phyloP scores from a whole-genome alignment of 306 rosid species.

The Astragalus membranaceus region DNA sequence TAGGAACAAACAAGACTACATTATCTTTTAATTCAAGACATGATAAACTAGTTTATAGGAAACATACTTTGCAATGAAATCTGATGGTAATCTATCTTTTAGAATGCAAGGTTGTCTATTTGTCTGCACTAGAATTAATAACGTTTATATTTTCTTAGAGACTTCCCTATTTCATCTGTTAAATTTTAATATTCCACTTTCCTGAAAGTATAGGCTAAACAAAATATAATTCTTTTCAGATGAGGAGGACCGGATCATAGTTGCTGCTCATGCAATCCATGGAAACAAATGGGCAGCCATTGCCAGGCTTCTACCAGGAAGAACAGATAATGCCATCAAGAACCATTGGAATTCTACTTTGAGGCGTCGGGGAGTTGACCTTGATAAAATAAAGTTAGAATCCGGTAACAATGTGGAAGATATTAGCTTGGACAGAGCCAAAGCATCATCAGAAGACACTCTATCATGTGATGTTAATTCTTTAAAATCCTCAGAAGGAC shows the following conservation, averaged over 20 bases:
- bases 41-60: background rate
- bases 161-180: background rate
- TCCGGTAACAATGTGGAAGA: constrained; percentile 47
- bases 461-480: constrained; percentile 77
- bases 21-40: background rate
- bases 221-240: constrained; percentile 41
- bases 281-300: constrained; percentile 96
- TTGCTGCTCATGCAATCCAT: constrained; percentile 81
- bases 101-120: background rate
- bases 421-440: constrained; percentile 69
- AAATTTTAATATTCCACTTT: constrained; percentile 2
- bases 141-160: constrained; percentile 2
- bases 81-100: constrained; percentile 1
- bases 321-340: constrained; percentile 91
- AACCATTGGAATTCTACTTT: constrained; percentile 94
- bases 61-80: background rate
- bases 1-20: background rate
- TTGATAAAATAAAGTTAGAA: constrained; percentile 51
- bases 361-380: constrained; percentile 59
- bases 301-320: constrained; percentile 73
- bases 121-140: background rate
- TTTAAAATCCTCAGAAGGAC: constrained; percentile 62
- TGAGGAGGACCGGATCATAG: constrained; percentile 81
- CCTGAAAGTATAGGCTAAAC: constrained; percentile 20
- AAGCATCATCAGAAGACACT: constrained; percentile 89